These are phyloP conservation scores for Forsythia viridissima DNA, from an alignment of 257 asterid species.

Conservation along the genomic window DNA sequence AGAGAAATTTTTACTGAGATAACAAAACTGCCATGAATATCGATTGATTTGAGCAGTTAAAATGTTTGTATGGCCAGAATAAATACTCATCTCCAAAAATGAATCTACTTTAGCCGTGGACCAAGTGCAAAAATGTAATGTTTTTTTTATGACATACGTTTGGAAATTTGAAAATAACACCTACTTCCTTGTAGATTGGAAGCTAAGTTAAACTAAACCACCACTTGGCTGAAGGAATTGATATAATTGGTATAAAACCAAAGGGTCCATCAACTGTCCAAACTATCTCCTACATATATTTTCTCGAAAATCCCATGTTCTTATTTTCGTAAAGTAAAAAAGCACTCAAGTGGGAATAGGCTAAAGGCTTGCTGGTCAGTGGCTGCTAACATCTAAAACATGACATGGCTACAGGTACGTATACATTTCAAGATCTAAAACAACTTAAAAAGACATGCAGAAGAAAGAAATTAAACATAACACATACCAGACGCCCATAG, in stretches of 20 bases:
- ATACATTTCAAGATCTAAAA: not conserved
- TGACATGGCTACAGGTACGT: not conserved
- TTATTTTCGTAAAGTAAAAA: not conserved
- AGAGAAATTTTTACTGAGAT: not conserved
- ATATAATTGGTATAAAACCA: not conserved
- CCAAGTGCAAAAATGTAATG: not conserved
- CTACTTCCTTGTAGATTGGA: not conserved
- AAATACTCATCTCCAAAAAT: not conserved
- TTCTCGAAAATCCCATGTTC: not conserved
- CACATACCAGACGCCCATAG: slow-evolving; percentile 86
- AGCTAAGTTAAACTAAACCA: not conserved
- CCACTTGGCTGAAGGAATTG: not conserved
- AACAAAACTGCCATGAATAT: not conserved
- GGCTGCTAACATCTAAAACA: not conserved
- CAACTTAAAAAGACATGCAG: not conserved
- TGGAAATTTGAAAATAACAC: not conserved
- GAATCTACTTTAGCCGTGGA: not conserved
- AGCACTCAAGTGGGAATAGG: not conserved
- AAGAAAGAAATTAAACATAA: not conserved
- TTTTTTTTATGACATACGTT: not conserved
- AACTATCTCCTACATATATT: not conserved
- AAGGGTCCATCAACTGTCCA: not conserved
- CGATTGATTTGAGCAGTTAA: not conserved
- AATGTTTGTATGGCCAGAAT: not conserved
- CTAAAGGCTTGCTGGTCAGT: not conserved